phyloP scores from a whole-genome alignment of 208 protist genomes.

The Wallacemonas sp. region DNA sequence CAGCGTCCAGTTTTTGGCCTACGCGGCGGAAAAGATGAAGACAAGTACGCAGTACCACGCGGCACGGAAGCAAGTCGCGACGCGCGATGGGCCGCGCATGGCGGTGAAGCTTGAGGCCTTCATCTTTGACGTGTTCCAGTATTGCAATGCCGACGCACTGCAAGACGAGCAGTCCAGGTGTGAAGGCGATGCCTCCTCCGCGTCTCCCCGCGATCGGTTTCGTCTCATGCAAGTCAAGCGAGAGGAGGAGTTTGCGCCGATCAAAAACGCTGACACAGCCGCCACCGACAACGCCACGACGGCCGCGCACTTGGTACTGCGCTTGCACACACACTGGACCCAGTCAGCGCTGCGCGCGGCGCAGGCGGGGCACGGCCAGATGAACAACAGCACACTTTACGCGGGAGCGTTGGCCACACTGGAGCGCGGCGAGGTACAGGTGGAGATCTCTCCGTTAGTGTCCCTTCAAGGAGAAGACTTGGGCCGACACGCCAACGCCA shows the following conservation, averaged over 20 bases:
- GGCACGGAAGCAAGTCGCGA: constrained; percentile 95
- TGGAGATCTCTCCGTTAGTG: constrained; percentile 93
- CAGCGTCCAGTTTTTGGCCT: constrained; percentile 66
- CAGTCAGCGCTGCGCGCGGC: constrained; percentile 14
- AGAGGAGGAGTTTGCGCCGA: constrained; percentile 94
- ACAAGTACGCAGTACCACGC: constrained; percentile 87
- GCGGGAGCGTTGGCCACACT: constrained; percentile 32
- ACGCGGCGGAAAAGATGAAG: constrained; percentile 49
- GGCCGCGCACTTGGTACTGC: constrained; percentile 56
- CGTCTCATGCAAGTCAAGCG: constrained; percentile 88
- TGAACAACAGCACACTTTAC: neutral
- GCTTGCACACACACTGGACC: constrained; percentile 75
- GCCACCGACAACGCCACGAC: constrained; percentile 85
- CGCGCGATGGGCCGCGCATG: constrained; percentile 29
- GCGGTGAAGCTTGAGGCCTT: constrained; percentile 98
- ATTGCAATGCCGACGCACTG: constrained; percentile 36
- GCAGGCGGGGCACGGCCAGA: constrained; percentile 7
- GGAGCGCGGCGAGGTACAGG: constrained; percentile 14
- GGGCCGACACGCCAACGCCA: constrained; percentile 3
- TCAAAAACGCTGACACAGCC: constrained; percentile 95
- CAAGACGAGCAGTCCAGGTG: neutral
- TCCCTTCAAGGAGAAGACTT: constrained; percentile 92
- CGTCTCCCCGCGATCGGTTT: constrained; percentile 40
- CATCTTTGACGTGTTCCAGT: constrained; percentile 97
- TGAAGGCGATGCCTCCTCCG: too few relatives aligned